Base-by-base conservation (phyloP, 257 asterid species). In the Thymus quinquecostatus region DNA sequence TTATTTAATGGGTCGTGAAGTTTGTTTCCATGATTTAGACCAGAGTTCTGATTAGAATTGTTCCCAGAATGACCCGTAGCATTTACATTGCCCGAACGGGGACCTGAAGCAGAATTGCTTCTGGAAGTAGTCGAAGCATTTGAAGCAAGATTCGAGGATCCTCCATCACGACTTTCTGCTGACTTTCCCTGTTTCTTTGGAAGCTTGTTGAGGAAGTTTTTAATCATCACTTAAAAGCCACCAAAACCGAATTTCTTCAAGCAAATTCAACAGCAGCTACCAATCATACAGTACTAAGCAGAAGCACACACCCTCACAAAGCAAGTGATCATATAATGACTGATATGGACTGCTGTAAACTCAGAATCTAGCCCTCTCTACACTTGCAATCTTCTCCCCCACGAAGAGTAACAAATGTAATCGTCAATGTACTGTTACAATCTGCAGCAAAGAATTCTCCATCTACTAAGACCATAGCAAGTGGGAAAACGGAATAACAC, bases 111-210 rank as follows among this genome's bases (percentile, higher is more conserved):
- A 44, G 74, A 76, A 72, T 66, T 84, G 87, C 57, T 77, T 69
- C 88, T 86, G 3, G 82, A 78, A 74, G 82, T 63, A 68, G 85
- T 73, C 2, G 88, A 77, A 58, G 83, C 72, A 77, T 77, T 79
- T 30, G 90, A 74, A 62, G 92, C 59, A 36, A 77, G 47, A 53
- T 75, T 57, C 49, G 88, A 76, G 14, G 86, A 61, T 73, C 87
- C 90, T 65, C 91, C 95, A 78, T 90, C 92, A n/a, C 89, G 90
- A 74, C 71, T 80, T 55, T 90, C 96, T 6, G 75, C 82, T 63
- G 84, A 76, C 80, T 90, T 90, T 51, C 74, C 75, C 78, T 87
- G 91, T 79, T 90, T 90, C 79, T 88, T 78, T 1, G 97, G 97
- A 70, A 90, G 86, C 88, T 82, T 85, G 81, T 86, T 90, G 43